Evolutionary conservation across 306 rosid genomes (phyloP).

Genomic region (Malus orientalis): DNA sequence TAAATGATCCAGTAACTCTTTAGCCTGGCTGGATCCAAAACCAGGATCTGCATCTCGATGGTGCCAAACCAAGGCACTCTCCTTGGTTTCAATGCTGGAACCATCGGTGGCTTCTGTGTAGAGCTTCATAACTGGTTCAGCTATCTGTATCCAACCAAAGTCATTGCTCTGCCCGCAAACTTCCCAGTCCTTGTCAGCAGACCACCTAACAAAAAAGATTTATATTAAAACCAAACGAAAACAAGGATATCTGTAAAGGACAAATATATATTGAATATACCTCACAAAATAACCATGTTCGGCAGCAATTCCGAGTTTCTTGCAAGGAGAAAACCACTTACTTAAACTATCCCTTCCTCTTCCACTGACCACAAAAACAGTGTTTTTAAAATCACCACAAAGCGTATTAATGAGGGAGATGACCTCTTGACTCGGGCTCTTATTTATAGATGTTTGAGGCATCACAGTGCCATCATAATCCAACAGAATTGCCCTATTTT

Average conservation of each 20-base stretch:
- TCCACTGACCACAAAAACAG: slow-evolving; percentile 53
- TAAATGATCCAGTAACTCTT: slow-evolving; percentile 61
- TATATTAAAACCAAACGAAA: not conserved
- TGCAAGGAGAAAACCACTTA: slow-evolving; percentile 49
- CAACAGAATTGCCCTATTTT: slow-evolving; percentile 46
- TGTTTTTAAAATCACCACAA: slow-evolving; percentile 38
- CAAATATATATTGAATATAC: slow-evolving; percentile 11
- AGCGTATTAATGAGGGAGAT: slow-evolving; percentile 37
- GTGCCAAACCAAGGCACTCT: slow-evolving; percentile 70
- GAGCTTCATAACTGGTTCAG: slow-evolving; percentile 56
- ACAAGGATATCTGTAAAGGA: not conserved
- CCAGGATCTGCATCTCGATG: slow-evolving; percentile 64
- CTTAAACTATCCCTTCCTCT: slow-evolving; percentile 45
- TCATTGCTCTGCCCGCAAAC: slow-evolving; percentile 43
- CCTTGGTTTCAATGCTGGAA: slow-evolving; percentile 52
- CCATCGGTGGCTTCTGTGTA: slow-evolving; percentile 71
- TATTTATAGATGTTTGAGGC: slow-evolving; percentile 49
- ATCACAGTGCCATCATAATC: slow-evolving; percentile 61
- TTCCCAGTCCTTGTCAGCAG: slow-evolving; percentile 44
- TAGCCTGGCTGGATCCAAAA: slow-evolving; percentile 64
- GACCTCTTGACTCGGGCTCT: slow-evolving; percentile 37
- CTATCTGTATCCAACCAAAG: slow-evolving; percentile 53
- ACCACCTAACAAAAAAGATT: slow-evolving; percentile 39
- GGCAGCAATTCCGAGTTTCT: slow-evolving; percentile 52
- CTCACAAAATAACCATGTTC: slow-evolving; percentile 56